phyloP scores from a whole-genome alignment of 1,139 yeast species.

The Sugiyamaella neomexicana region DNA sequence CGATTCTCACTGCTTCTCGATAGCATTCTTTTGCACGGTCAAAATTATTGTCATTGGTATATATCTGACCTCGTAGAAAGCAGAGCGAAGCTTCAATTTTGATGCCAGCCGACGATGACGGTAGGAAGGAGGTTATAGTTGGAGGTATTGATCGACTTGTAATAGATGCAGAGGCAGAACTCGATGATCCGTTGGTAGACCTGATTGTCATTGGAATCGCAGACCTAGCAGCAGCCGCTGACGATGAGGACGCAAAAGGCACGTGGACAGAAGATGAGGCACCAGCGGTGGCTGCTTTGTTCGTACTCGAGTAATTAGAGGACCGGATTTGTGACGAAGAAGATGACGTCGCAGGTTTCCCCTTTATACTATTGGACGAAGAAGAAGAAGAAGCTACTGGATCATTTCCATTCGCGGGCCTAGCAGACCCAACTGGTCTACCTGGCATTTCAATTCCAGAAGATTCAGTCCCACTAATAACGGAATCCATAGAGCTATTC shows the following conservation, averaged over 20 bases:
- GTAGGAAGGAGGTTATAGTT: not conserved
- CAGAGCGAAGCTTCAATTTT: slow-evolving; percentile 79
- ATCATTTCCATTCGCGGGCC: not conserved
- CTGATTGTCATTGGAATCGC: slow-evolving; percentile 10
- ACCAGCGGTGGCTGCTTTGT: not conserved
- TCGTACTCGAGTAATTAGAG: not conserved
- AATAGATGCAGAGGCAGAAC: not conserved
- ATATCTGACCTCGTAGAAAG: slow-evolving; percentile 79
- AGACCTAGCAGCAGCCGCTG: slow-evolving; percentile 14
- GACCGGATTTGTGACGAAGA: not conserved
- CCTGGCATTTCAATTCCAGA: not conserved
- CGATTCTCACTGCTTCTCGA: slow-evolving; percentile 82
- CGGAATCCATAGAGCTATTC: not conserved
- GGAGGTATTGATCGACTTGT: not conserved
- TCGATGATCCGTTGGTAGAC: not conserved
- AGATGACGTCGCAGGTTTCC: not conserved
- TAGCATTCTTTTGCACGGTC: slow-evolving; percentile 86
- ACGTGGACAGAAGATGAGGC: slow-evolving; percentile 1
- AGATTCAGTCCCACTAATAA: not conserved
- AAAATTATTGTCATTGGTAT: slow-evolving; percentile 79
- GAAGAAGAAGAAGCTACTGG: not conserved
- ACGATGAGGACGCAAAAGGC: slow-evolving; percentile 11
- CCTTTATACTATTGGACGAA: not conserved
- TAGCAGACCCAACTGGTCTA: not conserved
- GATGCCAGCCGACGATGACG: slow-evolving; percentile 2